phyloP scores from a whole-genome alignment of 2,329 filamentous ascomycete species.

The Ophiostoma ips region DNA sequence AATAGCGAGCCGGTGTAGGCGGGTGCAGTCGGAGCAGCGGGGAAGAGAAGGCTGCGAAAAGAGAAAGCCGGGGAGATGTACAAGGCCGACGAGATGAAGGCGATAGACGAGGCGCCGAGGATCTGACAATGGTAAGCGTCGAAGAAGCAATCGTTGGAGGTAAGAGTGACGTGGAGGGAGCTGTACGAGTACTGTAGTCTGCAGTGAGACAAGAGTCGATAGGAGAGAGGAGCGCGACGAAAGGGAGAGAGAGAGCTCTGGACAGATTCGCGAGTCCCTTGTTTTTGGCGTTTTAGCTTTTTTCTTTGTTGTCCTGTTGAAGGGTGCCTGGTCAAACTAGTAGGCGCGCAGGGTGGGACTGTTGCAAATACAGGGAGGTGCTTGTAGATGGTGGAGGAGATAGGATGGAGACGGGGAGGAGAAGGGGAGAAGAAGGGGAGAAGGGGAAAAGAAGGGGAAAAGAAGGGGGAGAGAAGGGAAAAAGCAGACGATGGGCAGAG shows the following conservation, averaged over 20 bases:
- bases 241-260: background rate
- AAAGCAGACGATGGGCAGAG: background rate
- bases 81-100: too few species aligned
- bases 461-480: background rate
- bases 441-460: background rate
- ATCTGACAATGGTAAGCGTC: too few species aligned
- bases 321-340: background rate
- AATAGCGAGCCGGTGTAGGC: background rate
- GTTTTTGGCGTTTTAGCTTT: background rate
- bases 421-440: background rate
- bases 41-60: background rate
- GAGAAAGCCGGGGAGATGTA: background rate
- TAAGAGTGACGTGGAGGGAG: background rate
- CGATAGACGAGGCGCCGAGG: too few species aligned
- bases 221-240: background rate
- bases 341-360: background rate
- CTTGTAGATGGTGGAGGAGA: background rate
- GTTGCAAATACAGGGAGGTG: background rate
- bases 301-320: background rate
- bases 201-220: background rate
- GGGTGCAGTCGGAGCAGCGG: background rate
- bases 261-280: background rate
- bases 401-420: background rate
- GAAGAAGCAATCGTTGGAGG: too few species aligned
- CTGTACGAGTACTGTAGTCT: background rate